Conservation (phyloP, 257 asterid species). For the Solanum medicagineum region DNA sequence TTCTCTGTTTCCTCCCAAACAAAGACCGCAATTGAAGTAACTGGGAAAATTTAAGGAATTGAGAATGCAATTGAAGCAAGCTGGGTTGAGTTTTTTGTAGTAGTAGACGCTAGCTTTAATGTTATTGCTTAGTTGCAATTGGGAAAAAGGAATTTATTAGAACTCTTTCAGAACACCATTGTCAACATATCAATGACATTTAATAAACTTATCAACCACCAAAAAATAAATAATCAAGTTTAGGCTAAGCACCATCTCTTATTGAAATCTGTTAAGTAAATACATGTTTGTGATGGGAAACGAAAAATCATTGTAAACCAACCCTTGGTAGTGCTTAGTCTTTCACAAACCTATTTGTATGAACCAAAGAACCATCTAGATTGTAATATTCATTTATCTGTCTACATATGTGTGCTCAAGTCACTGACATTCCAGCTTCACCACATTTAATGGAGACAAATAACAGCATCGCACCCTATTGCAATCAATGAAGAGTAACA, state of each 20-base stretch:
- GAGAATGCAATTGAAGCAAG: not conserved
- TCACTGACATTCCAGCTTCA: not conserved
- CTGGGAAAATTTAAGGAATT: not conserved
- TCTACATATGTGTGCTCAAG: not conserved
- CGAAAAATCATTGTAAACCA: not conserved
- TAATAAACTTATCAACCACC: not conserved
- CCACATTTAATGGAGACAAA: not conserved
- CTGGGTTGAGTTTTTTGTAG: not conserved
- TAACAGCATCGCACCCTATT: not conserved
- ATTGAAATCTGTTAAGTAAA: not conserved
- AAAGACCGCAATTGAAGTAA: not conserved
- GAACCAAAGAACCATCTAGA: not conserved
- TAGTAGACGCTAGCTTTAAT: not conserved
- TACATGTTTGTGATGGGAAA: not conserved
- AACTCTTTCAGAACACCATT: not conserved
- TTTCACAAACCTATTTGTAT: not conserved
- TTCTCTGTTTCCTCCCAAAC: not conserved
- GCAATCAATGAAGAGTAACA: not conserved
- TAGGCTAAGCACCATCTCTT: not conserved
- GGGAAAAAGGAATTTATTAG: not conserved
- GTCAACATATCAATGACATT: not conserved
- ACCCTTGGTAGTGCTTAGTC: not conserved
- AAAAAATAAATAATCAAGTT: not conserved
- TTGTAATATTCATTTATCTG: not conserved
- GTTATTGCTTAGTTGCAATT: not conserved